Percentiles rank a stretch among this genome's conserved stretches.
Conservation (phyloP, 768 basidiomycete species). For the Pholiota microspora region DNA sequence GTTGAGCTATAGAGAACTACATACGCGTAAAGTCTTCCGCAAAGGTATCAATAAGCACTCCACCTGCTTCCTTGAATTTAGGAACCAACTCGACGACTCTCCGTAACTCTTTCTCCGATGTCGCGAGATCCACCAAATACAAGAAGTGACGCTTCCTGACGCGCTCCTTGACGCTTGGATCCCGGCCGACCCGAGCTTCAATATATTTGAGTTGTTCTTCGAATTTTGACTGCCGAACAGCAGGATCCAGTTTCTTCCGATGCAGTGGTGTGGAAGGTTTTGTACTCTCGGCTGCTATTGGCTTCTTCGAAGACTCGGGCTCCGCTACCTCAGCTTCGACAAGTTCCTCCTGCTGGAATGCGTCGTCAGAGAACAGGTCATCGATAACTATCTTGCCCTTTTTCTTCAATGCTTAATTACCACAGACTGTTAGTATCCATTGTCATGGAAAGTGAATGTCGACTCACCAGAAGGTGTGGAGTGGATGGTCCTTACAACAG, state of each 20-base stretch:
- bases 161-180: conserved; percentile 29
- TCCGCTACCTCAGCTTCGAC: conserved; percentile 7
- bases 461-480: conserved; percentile 22
- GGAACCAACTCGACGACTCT: conserved; percentile 45
- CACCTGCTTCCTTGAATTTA: conserved; percentile 43
- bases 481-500: conserved; percentile 13
- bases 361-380: conserved; percentile 29
- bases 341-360: conserved; percentile 21
- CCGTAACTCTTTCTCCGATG: conserved; percentile 45
- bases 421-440: conserved; percentile 3
- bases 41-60: conserved; percentile 36
- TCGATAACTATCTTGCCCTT: conserved; percentile 25
- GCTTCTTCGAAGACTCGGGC: not conserved
- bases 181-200: conserved; percentile 36
- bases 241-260: conserved; percentile 24
- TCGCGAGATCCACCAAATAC: conserved; percentile 49
- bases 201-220: conserved; percentile 33
- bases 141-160: conserved; percentile 49
- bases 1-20: conserved; percentile 23
- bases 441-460: conserved; percentile 2
- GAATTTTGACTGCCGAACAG: conserved; percentile 31
- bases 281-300: not conserved
- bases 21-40: conserved; percentile 54
- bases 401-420: conserved; percentile 28
- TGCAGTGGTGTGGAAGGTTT: conserved; percentile 4